Conservation (phyloP, 2,329 filamentous ascomycete species). For the Magnaporthales sp. region DNA sequence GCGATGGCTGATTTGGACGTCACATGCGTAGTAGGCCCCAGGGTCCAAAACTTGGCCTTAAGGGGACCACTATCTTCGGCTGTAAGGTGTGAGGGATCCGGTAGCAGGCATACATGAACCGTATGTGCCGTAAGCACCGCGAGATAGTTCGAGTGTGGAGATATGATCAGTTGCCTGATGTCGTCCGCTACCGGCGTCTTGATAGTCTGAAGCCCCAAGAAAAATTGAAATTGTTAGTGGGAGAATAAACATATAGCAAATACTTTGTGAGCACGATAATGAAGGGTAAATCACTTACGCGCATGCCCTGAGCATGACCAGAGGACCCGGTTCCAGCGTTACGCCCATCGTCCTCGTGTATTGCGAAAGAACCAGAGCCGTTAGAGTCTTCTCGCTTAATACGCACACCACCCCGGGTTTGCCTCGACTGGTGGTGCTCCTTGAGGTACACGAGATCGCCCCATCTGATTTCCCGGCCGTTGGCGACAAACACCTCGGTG, state of each 20-base stretch:
- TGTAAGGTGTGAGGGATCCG: conserved; percentile 68
- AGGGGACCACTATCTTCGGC: conserved; percentile 59
- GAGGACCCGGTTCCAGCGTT: conserved; percentile 18
- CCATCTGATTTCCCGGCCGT: conserved; percentile 88
- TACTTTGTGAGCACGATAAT: conserved; percentile 8
- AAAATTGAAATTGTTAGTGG: background rate
- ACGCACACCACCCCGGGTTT: conserved; percentile 18
- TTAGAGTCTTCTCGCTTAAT: conserved; percentile 41
- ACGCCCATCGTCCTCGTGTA: conserved; percentile 5
- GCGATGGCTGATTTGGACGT: conserved; percentile 74
- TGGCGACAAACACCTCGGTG: conserved; percentile 81
- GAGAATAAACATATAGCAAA: background rate
- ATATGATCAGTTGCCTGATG: conserved; percentile 79
- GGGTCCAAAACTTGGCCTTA: conserved; percentile 76
- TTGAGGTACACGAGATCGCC: conserved; percentile 76
- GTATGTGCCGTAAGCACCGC: conserved; percentile 83
- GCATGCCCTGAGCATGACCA: conserved; percentile 31
- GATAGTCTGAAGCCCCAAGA: conserved; percentile 48
- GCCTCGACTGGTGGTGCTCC: conserved; percentile 41
- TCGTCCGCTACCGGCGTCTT: conserved; percentile 70
- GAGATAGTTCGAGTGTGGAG: conserved; percentile 71
- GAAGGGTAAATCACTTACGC: conserved; percentile 27
- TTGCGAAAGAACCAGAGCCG: conserved; percentile 20
- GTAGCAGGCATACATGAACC: conserved; percentile 78
- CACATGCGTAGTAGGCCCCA: conserved; percentile 90